Base-by-base conservation (phyloP, 345 rosid species). In the Aquilaria malaccensis region DNA sequence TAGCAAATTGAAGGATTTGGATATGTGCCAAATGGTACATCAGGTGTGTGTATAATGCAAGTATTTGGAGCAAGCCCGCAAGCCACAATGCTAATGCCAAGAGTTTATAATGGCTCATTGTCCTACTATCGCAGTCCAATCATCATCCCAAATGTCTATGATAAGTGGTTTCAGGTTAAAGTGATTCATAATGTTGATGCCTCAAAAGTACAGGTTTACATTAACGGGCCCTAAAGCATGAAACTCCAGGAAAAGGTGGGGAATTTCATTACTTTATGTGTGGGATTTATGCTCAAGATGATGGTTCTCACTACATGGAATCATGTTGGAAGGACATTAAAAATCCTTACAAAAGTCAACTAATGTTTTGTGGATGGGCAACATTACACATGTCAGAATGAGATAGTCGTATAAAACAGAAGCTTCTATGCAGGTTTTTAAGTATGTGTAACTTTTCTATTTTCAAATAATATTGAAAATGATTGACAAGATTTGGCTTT, bases 101-200 rank as follows among this genome's bases (percentile, higher is more conserved):
- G 70, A 45, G 76, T 80, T 12, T 77, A 70, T 72, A 62, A 72
- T 45, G 81, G 81, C 2, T 59, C 74, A 3, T 60, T 80, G 9
- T 11, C 30, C 1, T 70, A 70, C 60, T 77, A 72, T 58, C 56
- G 62, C 13, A 45, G 37, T 3, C 58, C 62, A 3, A 51, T 72
- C n/a, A 15, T 74, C 13, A 57, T 52, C 9, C 48, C 54, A 1
- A 51, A 70, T 30, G 62, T 76, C 50, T 72, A 73, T 33, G 33
- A 73, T 45, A 52, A 15, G 58, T 76, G 83, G 80, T 73, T 79
- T 30, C 65, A 33, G 50, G 31, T 76, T 11, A 70, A 79, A 22
- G 83, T 76, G 11, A 50, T 74, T 47, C 80, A 79, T 31, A 76
- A 79, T 56, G 77, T 69, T 12, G 55, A 60, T 10, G 63, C 62